These are phyloP conservation scores for Ophiostoma triangulosporum DNA, from an alignment of 2,329 filamentous ascomycete species.

Conservation along the genomic window DNA sequence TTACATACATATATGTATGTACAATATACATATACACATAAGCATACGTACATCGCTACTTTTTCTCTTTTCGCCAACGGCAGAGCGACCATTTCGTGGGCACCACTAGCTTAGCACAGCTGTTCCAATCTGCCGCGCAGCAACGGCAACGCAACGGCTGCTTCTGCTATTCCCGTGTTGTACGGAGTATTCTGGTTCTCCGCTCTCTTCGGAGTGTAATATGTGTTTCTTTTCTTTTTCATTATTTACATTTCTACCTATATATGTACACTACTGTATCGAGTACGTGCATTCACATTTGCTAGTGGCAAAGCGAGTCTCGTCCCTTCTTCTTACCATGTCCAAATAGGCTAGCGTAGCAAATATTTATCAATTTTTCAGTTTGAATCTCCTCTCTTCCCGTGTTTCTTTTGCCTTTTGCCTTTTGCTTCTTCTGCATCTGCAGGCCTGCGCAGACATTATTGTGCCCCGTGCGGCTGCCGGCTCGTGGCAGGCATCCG, in stretches of 20 bases:
- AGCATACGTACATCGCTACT: neutral
- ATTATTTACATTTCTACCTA: no score
- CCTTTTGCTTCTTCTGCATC: no score
- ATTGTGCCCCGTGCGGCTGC: conserved; percentile 1
- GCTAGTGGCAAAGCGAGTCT: neutral
- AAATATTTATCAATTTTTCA: no score
- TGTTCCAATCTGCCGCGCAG: neutral
- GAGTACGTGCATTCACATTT: no score
- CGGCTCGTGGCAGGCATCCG: conserved; percentile 1
- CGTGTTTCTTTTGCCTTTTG: neutral
- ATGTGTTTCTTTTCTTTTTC: neutral
- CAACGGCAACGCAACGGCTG: neutral
- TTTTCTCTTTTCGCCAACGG: neutral
- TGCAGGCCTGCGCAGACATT: neutral
- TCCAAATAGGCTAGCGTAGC: neutral
- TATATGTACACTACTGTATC: no score
- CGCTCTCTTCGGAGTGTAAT: no score
- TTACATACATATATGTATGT: no score
- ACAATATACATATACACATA: no score
- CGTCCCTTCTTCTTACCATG: neutral
- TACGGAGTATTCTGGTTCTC: no score
- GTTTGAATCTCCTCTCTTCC: neutral
- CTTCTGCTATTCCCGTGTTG: neutral
- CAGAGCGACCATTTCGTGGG: neutral
- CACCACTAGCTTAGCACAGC: neutral